Percentiles rank a stretch among this genome's conserved stretches.
Evolutionary conservation across 1,284 basidiomycete genomes (phyloP).

Genomic region (Schizophyllum amplum): DNA sequence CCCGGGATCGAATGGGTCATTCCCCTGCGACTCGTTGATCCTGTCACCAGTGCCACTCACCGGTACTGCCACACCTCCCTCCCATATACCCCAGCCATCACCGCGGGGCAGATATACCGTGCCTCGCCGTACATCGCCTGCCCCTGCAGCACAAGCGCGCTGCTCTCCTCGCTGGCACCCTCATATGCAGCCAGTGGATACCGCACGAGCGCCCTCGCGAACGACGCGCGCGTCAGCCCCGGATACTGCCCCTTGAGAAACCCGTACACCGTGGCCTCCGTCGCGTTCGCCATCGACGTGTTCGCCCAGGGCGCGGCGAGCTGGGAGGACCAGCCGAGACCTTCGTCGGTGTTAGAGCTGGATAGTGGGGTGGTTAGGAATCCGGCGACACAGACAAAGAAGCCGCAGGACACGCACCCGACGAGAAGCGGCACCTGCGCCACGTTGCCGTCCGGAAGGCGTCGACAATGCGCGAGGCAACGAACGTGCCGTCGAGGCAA

Average conservation of each 20-base stretch:
- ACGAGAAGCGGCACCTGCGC: conserved; percentile 27
- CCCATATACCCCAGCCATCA: conserved; percentile 20
- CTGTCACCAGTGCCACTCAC: conserved; percentile 19
- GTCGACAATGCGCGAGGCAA: conserved; percentile 24
- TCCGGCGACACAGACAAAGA: not conserved
- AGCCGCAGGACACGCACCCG: conserved; percentile 14
- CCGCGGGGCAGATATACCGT: conserved; percentile 29
- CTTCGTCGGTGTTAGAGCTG: conserved; percentile 27
- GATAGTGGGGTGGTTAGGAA: not conserved
- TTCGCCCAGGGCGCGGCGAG: conserved; percentile 25
- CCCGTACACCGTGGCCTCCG: conserved; percentile 26
- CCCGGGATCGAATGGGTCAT: not conserved
- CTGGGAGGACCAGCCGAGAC: conserved; percentile 24
- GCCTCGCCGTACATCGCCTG: conserved; percentile 33
- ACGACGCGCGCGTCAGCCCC: conserved; percentile 19
- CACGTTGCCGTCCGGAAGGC: conserved; percentile 26
- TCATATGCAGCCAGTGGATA: conserved; percentile 24
- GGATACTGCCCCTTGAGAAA: conserved; percentile 27
- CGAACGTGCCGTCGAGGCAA: conserved; percentile 22
- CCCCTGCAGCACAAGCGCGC: conserved; percentile 25
- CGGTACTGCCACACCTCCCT: conserved; percentile 23
- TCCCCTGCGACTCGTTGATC: conserved; percentile 21
- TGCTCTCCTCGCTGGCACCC: no score
- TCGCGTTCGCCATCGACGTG: conserved; percentile 25
- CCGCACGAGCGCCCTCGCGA: conserved; percentile 18